Evolutionary conservation across 768 basidiomycete species (phyloP), one percentile per base, ranked within the genome.

Genomic region (Suillus ampliporus): DNA sequence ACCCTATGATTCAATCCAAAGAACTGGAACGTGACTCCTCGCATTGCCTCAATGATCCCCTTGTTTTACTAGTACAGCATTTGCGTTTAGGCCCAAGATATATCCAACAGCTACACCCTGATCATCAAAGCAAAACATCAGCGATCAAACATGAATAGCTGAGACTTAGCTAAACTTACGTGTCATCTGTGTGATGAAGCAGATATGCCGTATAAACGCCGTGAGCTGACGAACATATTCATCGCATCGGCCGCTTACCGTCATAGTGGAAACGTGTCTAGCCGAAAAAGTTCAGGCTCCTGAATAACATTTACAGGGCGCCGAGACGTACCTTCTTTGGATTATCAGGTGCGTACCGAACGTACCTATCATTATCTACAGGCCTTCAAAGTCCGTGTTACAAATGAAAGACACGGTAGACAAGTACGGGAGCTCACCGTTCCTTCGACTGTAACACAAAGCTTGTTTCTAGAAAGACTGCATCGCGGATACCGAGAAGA

Each of bases 221-320:
- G 60, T 77, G 58, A 73, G 66, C 54, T 53, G 59, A 58, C 17
- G 60, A 34, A 21, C 17, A 57, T 14, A 57, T 60, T 40, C 51
- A 63, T 43, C 38, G 40, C 51, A 61, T 23, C 37, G 43, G 47
- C 6, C 21, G 64, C 84, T 72, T 77, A 91, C 91, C 91, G 67
- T 94, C 88, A 73, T 92, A 94, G 71, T 89, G 86, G 79, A 92
- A 94, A 52, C 83, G 85, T 23, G 92, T 92, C 91, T 93, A 34
- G 57, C 61, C 37, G 41, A 65, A 61, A 50, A 60, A 67, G 43
- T 44, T 68, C 47, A 70, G 60, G 23, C 13, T 47, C 56, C 15
- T 26, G 34, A 19, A n/a, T 46, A 47, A 31, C 37, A 57, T 60
- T 57, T 26, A 23, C 21, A 26, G 43, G 8, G 48, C 4, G 11